phyloP scores from a whole-genome alignment of 148 eudicot genomes.

The Camellia granthamiana region DNA sequence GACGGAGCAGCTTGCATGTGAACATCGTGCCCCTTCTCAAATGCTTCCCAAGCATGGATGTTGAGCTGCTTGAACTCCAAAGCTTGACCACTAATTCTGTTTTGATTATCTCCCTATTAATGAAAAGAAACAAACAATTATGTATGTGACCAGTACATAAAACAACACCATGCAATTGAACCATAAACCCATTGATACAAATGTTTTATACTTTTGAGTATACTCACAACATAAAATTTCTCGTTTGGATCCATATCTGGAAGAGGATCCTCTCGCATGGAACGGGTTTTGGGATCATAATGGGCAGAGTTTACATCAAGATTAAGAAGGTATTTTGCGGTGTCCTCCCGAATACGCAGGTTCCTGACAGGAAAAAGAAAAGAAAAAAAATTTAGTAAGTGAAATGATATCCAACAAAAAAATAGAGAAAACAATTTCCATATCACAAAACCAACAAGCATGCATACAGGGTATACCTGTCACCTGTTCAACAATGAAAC shows the following conservation, averaged over 20 bases:
- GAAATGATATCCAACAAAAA: not conserved
- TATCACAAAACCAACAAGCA: not conserved
- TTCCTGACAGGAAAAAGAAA: slow-evolving; percentile 39
- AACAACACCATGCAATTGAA: not conserved
- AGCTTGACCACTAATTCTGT: slow-evolving; percentile 88
- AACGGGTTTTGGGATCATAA: slow-evolving; percentile 90
- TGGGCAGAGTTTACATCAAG: slow-evolving; percentile 87
- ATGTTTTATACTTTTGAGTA: not conserved
- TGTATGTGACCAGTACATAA: not conserved
- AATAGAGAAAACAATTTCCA: slow-evolving; percentile 2
- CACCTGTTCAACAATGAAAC: not conserved
- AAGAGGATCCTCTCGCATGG: slow-evolving; percentile 98
- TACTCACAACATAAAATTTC: slow-evolving; percentile 73
- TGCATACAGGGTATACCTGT: not conserved
- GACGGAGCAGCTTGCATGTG: slow-evolving; percentile 99
- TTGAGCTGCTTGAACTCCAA: slow-evolving; percentile 85
- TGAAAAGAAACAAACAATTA: not conserved
- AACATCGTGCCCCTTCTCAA: slow-evolving; percentile 91
- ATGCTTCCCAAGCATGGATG: slow-evolving; percentile 90
- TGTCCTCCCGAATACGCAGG: slow-evolving; percentile 92
- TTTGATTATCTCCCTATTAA: slow-evolving; percentile 78
- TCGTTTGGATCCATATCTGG: slow-evolving; percentile 93
- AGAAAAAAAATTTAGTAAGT: not conserved
- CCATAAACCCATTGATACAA: not conserved
- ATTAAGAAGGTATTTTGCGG: slow-evolving; percentile 87